Evolutionary conservation across 2,329 filamentous ascomycete species (phyloP), one percentile per base, ranked within the genome.

Genomic region (Cladosporium austrohemisphaericum): DNA sequence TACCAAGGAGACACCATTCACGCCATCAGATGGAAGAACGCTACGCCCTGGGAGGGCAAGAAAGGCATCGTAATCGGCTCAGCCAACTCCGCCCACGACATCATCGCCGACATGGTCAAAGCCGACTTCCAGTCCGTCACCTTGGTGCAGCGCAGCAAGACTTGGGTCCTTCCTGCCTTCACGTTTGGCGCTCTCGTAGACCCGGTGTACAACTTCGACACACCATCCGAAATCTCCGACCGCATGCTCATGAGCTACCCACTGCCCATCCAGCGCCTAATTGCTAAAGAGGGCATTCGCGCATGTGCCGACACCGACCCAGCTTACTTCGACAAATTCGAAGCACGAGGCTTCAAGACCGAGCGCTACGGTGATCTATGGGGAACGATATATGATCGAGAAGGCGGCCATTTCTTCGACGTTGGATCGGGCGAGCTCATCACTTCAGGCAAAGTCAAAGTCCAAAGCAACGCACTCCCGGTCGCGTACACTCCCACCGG

Each of bases 401-500:
- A 66, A n/a, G 72, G 73, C 7, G 70, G 72, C 0, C 72, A 75
- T 55, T 75, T 73, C 54, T 67, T 75, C 49, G 72, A 75, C 49
- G 66, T 73, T 18, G 73, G 73, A 1, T 64, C 66, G 4, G 69
- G 65, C 0, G 60, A 63, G 28, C 63, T 70, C 48, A 72, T 75
- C 32, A 59, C 67, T 10, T 62, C 70, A 10, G 69, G 71, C n/a
- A 62, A 70, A 60, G 73, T 75, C 51, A 69, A 67, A 47, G 61
- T 75, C 40, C 70, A 72, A 56, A 65, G 66, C 14, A 66, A 66
- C n/a, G 60, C 66, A 7, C 63, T 68, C 22, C 52, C 44, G 3
- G 55, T 62, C 1, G 51, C 59, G 1, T 70, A 71, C 45, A 65
- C 70, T 0, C 58, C 64, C 3, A 61, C 65, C 2, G 72, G 71